Conservation (phyloP, 1,284 basidiomycete genomes). For the Chalciporus sp. region DNA sequence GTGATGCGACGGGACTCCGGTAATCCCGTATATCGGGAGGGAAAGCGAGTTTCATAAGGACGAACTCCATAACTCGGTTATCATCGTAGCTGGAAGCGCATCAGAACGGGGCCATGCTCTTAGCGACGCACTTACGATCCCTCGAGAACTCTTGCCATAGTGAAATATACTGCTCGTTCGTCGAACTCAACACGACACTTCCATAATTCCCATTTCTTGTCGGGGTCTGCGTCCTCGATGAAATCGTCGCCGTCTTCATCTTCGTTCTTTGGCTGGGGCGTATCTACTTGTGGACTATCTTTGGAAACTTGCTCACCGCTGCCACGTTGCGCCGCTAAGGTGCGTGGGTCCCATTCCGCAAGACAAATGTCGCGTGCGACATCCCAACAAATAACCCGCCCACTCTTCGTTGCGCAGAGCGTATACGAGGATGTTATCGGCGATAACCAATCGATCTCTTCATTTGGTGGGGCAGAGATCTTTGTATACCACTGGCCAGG, state of each 20-base stretch:
- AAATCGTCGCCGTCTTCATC: constrained; percentile 6
- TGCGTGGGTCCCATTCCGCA: constrained; percentile 63
- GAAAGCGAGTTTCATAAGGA: constrained; percentile 57
- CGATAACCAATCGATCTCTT: constrained; percentile 74
- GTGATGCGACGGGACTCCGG: constrained; percentile 18
- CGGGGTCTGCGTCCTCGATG: constrained; percentile 11
- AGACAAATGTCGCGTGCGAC: constrained; percentile 58
- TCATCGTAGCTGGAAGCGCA: constrained; percentile 41
- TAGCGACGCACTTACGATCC: constrained; percentile 45
- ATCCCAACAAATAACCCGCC: constrained; percentile 78
- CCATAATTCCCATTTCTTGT: constrained; percentile 68
- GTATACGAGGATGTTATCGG: constrained; percentile 74
- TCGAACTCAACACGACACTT: constrained; percentile 77
- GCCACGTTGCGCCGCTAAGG: constrained; percentile 15
- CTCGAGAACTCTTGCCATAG: constrained; percentile 65
- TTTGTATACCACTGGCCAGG: constrained; percentile 57
- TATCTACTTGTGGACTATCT: constrained; percentile 12
- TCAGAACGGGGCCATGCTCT: constrained; percentile 2
- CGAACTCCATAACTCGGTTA: constrained; percentile 54
- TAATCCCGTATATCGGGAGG: constrained; percentile 38
- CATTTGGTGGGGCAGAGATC: constrained; percentile 60
- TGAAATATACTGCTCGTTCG: constrained; percentile 68
- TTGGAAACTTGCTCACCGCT: constrained; percentile 10
- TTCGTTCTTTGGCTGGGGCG: constrained; percentile 12
- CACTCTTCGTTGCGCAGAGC: constrained; percentile 70